Evolutionary conservation across 805 yeast species (phyloP).

Genomic region (Priceomyces melissophilus): DNA sequence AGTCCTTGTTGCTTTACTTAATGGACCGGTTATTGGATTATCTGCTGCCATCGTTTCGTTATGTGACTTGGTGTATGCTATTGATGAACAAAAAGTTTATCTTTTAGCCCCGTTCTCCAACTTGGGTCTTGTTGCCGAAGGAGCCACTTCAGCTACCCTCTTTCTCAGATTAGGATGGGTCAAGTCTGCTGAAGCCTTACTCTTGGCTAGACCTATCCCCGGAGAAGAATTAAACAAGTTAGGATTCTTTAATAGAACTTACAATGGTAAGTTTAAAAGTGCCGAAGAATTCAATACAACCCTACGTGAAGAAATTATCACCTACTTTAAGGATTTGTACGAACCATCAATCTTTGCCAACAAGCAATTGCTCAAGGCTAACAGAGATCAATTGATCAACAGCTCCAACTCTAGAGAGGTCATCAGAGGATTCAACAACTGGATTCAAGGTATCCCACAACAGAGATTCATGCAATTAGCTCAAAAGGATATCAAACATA

Average conservation of each 20-base stretch:
- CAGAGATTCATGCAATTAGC: conserved; percentile 55
- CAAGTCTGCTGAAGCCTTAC: conserved; percentile 66
- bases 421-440: conserved; percentile 62
- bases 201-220: conserved; percentile 62
- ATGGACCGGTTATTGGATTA: conserved; percentile 86
- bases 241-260: conserved; percentile 64
- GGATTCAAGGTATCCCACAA: conserved; percentile 76
- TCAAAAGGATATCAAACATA: conserved; percentile 56
- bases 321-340: conserved; percentile 42
- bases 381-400: conserved; percentile 36
- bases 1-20: conserved; percentile 66
- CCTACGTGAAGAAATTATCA: conserved; percentile 32
- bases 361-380: conserved; percentile 39
- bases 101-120: conserved; percentile 76
- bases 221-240: conserved; percentile 53
- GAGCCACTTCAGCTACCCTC: conserved; percentile 67
- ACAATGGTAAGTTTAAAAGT: conserved; percentile 30
- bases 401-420: conserved; percentile 63
- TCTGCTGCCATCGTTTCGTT: conserved; percentile 70
- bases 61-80: conserved; percentile 73
- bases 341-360: conserved; percentile 37
- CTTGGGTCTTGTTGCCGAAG: conserved; percentile 81
- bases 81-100: conserved; percentile 52
- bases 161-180: conserved; percentile 70
- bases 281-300: conserved; percentile 42